Evolutionary conservation across 257 asterid genomes (phyloP).

Genomic region (Solanum boliviense): DNA sequence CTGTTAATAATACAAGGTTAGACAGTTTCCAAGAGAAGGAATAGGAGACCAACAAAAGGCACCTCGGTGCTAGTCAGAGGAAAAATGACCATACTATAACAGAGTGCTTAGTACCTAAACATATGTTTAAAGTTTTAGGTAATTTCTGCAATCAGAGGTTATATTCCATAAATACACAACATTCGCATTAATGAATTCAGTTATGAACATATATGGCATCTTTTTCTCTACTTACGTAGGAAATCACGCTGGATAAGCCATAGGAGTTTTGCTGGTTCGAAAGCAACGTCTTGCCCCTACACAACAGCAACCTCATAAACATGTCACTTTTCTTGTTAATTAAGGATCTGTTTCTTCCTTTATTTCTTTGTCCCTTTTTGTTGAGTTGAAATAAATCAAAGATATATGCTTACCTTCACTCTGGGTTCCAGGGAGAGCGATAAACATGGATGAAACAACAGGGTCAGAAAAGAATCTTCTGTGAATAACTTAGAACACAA

Average conservation of each 20-base stretch:
- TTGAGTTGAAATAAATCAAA: neutral
- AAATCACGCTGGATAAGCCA: conserved; percentile 99
- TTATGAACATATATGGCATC: neutral
- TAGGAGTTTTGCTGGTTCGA: conserved; percentile 90
- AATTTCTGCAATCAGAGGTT: neutral
- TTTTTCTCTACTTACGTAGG: conserved; percentile 51
- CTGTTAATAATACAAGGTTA: conserved; percentile 26
- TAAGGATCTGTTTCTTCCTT: neutral
- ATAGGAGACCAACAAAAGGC: neutral
- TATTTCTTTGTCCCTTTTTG: neutral
- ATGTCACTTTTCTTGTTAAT: neutral
- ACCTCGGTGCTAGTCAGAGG: neutral
- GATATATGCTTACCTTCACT: conserved; percentile 63
- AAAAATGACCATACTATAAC: neutral
- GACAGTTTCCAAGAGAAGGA: neutral
- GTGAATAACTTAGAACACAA: conserved; percentile 1
- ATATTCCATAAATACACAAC: neutral
- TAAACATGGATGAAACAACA: neutral
- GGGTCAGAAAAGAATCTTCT: neutral
- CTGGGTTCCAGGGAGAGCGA: conserved; percentile 27
- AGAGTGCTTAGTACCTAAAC: neutral
- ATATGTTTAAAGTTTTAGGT: neutral
- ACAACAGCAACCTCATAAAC: conserved; percentile 13
- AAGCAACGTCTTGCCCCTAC: conserved; percentile 97
- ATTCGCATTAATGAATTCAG: neutral